A percentile compares a stretch with the other conserved stretches of the same genome.
Evolutionary conservation across 225 moss, liverwort and hornwort genomes (phyloP).

Genomic region (Sphagnum tenellum): DNA sequence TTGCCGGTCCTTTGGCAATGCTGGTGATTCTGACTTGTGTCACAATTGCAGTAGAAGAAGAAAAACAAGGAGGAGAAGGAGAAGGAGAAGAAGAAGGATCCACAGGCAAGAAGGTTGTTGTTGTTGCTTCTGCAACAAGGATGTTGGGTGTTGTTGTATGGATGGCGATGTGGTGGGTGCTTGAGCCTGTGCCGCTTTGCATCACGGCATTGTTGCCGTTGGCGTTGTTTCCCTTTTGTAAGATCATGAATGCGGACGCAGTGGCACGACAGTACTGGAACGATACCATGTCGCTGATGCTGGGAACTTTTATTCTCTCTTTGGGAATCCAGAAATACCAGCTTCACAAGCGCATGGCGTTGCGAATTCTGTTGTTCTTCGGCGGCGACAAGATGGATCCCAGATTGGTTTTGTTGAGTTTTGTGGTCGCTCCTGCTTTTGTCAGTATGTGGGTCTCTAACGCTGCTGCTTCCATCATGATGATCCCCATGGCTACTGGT

Average conservation of each 20-base stretch:
- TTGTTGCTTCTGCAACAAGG: neutral
- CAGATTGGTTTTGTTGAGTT: constrained; percentile 58
- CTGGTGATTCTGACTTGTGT: no score
- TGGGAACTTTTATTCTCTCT: constrained; percentile 85
- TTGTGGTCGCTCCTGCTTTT: constrained; percentile 74
- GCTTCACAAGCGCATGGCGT: constrained; percentile 75
- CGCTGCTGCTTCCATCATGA: constrained; percentile 82
- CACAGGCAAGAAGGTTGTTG: no score
- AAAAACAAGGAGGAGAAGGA: no score
- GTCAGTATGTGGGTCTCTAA: constrained; percentile 99
- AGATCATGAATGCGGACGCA: constrained; percentile 41
- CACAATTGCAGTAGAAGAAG: neutral
- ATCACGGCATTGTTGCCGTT: constrained; percentile 77
- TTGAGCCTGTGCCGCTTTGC: constrained; percentile 75
- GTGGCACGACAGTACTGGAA: constrained; percentile 64
- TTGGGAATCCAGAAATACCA: constrained; percentile 58
- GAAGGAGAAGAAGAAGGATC: no score
- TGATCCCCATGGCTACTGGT: constrained; percentile 89
- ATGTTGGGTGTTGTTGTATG: constrained; percentile 43
- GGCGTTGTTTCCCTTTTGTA: constrained; percentile 62
- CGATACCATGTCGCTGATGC: constrained; percentile 68
- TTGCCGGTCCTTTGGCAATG: no score
- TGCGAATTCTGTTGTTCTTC: constrained; percentile 54
- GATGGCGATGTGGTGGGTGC: constrained; percentile 89
- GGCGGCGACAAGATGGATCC: constrained; percentile 90